phyloP scores from a whole-genome alignment of 768 basidiomycete genomes.

The Agrocybe pediades region DNA sequence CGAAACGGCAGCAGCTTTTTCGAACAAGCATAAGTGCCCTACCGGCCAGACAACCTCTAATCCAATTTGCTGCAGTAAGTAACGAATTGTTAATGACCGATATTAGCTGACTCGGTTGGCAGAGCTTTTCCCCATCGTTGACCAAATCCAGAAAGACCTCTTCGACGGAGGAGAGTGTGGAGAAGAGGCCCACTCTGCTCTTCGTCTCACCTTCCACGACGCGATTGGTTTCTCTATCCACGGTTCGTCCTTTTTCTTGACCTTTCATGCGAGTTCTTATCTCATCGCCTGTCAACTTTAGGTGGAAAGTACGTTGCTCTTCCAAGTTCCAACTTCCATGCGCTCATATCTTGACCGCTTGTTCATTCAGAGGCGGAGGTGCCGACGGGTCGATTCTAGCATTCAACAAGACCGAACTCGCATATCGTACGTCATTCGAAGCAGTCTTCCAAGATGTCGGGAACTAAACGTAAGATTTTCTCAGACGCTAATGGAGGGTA shows the following conservation, averaged over 20 bases:
- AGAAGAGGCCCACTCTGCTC: conserved; percentile 28
- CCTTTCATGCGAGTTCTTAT: not conserved
- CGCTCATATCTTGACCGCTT: not conserved
- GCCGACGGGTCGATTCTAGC: conserved; percentile 29
- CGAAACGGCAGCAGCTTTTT: not conserved
- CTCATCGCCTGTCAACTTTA: not conserved
- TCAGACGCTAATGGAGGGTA: conserved; percentile 19
- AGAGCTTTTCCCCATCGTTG: conserved; percentile 20
- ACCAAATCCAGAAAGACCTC: conserved; percentile 32
- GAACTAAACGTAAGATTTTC: not conserved
- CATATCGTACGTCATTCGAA: conserved; percentile 20
- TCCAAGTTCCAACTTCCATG: not conserved
- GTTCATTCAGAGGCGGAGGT: conserved; percentile 17
- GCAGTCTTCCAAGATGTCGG: not conserved
- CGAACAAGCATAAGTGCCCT: not conserved
- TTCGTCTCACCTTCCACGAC: conserved; percentile 24
- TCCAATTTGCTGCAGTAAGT: not conserved
- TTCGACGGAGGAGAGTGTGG: conserved; percentile 37
- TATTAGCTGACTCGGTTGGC: not conserved
- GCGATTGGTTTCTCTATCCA: conserved; percentile 23
- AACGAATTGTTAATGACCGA: not conserved
- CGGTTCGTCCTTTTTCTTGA: conserved; percentile 8
- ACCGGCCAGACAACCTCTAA: not conserved
- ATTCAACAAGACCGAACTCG: conserved; percentile 23
- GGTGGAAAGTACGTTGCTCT: conserved; percentile 15